Conservation (phyloP, 2,329 filamentous ascomycete genomes). For the Chaetomiaceae sp. region DNA sequence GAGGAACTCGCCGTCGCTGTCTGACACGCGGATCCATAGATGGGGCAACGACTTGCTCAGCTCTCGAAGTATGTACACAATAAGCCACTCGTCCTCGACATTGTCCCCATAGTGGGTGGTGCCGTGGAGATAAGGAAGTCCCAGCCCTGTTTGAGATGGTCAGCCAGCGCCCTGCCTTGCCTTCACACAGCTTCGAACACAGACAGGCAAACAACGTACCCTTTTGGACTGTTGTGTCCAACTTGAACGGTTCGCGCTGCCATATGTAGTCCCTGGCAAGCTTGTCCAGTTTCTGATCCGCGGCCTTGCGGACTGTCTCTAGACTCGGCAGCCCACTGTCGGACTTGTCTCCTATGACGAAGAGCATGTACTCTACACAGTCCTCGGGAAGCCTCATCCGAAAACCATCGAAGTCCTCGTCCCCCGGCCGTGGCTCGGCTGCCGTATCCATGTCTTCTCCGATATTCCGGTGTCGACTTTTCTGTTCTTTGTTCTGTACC, state of each 20-base stretch:
- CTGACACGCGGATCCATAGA: constrained; percentile 77
- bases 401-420: constrained; percentile 29
- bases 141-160: constrained; percentile 30
- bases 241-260: constrained; percentile 79
- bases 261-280: constrained; percentile 86
- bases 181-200: background rate
- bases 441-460: constrained; percentile 13
- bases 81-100: constrained; percentile 94
- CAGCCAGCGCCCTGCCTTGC: background rate
- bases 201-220: constrained; percentile 39
- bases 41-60: constrained; percentile 67
- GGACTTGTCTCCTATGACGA: constrained; percentile 57
- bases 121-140: constrained; percentile 63
- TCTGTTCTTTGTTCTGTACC: background rate
- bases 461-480: background rate
- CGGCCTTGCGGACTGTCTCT: constrained; percentile 66
- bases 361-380: constrained; percentile 78
- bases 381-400: constrained; percentile 63
- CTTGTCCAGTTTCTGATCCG: constrained; percentile 55
- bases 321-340: constrained; percentile 55
- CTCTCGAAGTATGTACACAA: constrained; percentile 83
- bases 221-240: constrained; percentile 57
- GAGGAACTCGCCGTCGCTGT: constrained; percentile 92
- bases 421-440: constrained; percentile 24
- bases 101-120: constrained; percentile 87